These are phyloP conservation scores for Zalaria obscura DNA, from an alignment of 2,329 filamentous ascomycete genomes.

Conservation along the genomic window DNA sequence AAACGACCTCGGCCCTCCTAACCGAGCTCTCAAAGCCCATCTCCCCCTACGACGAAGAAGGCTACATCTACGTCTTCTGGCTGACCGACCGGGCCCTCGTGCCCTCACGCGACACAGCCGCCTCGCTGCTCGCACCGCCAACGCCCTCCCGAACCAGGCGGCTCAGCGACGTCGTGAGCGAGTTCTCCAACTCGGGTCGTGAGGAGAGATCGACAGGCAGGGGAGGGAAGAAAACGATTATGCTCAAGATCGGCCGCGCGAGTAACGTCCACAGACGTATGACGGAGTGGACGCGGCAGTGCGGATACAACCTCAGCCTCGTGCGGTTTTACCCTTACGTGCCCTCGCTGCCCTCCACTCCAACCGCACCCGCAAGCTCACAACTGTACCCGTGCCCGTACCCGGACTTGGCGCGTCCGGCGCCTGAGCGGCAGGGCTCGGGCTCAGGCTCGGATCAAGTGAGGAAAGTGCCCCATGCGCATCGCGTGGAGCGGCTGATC, in stretches of 20 bases:
- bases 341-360: constrained; percentile 11
- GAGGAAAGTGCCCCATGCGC: constrained; percentile 68
- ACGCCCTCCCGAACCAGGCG: constrained; percentile 8
- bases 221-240: constrained; percentile 41
- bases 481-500: constrained; percentile 78
- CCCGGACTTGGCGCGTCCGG: constrained; percentile 15
- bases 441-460: constrained; percentile 14
- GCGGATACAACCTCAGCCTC: constrained; percentile 74
- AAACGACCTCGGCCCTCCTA: constrained; percentile 56
- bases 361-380: constrained; percentile 10
- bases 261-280: constrained; percentile 81
- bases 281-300: constrained; percentile 89
- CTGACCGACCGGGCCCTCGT: constrained; percentile 54
- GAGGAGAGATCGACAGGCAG: neutral
- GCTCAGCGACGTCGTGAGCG: constrained; percentile 19
- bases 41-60: constrained; percentile 60
- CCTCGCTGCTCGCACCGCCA: constrained; percentile 14
- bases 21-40: constrained; percentile 65
- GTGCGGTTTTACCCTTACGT: constrained; percentile 86
- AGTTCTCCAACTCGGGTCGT: constrained; percentile 12
- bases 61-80: constrained; percentile 99
- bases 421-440: constrained; percentile 4
- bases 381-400: constrained; percentile 14
- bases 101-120: constrained; percentile 29
- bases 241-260: constrained; percentile 51